These are phyloP conservation scores for Populus deltoides DNA, from an alignment of 345 rosid genomes.

Conservation along the genomic window DNA sequence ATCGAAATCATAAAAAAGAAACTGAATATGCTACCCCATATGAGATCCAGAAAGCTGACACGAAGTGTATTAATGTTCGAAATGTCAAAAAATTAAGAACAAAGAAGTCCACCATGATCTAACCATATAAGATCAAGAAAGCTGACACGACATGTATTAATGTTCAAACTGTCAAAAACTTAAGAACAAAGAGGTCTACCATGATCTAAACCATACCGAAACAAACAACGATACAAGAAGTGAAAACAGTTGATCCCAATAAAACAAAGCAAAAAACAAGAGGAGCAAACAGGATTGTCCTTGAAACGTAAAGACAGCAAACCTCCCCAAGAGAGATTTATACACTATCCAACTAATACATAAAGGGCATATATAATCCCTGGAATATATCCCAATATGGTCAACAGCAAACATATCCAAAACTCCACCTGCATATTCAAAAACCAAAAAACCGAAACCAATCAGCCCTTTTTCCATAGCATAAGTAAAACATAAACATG, in stretches of 20 bases:
- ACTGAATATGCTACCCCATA: background rate
- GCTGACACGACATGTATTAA: background rate
- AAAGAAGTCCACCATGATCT: too few species aligned
- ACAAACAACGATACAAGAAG: background rate
- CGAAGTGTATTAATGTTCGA: too few species aligned
- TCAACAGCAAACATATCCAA: slow-evolving; percentile 81
- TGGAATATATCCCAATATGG: slow-evolving; percentile 71
- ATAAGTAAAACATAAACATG: too few species aligned
- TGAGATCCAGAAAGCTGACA: too few species aligned
- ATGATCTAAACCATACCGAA: background rate
- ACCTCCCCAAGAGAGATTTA: background rate
- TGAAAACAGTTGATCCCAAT: background rate
- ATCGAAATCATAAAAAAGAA: background rate
- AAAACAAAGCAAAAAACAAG: background rate
- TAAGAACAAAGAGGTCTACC: background rate
- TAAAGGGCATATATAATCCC: slow-evolving; percentile 86
- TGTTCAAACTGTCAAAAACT: background rate
- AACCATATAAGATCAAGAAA: background rate
- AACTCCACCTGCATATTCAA: slow-evolving; percentile 67
- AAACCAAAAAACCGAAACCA: background rate
- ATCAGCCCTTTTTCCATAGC: background rate
- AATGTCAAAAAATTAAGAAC: too few species aligned
- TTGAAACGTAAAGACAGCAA: background rate
- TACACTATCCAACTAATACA: slow-evolving; percentile 59
- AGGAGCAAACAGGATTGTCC: background rate